Evolutionary conservation across 495 filamentous ascomycete genomes (phyloP).

Genomic region (Podospora australis): DNA sequence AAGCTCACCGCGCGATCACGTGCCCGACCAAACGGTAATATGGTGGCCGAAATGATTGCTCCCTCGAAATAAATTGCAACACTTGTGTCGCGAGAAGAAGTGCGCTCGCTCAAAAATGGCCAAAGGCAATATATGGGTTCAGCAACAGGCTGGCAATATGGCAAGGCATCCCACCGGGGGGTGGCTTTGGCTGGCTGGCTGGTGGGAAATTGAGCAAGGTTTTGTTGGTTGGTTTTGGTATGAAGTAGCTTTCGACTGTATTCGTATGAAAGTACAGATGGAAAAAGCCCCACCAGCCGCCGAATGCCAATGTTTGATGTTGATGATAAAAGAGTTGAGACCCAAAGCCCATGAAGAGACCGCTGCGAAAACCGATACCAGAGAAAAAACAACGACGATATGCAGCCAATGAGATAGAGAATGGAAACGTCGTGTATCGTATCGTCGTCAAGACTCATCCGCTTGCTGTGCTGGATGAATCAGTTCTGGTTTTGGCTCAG

Average conservation of each 20-base stretch:
- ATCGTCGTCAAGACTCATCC: not conserved
- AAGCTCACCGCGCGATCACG: slow-evolving; percentile 11
- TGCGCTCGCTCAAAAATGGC: not conserved
- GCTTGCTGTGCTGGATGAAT: not conserved
- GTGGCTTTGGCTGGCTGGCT: not conserved
- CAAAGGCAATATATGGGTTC: too few species aligned
- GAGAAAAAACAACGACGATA: not conserved
- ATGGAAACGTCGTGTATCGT: not conserved
- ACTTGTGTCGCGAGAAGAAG: not conserved
- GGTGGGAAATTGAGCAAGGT: not conserved
- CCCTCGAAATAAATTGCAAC: too few species aligned
- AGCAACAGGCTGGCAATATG: too few species aligned
- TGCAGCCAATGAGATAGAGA: not conserved
- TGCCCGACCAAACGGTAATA: slow-evolving; percentile 5
- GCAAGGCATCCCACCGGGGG: too few species aligned
- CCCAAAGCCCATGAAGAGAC: too few species aligned
- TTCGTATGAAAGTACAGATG: too few species aligned
- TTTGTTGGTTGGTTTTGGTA: too few species aligned
- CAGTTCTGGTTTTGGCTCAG: slow-evolving; percentile 37
- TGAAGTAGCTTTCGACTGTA: too few species aligned
- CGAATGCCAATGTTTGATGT: too few species aligned
- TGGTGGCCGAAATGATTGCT: not conserved
- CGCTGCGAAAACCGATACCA: too few species aligned
- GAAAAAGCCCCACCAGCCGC: too few species aligned
- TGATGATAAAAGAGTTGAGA: too few species aligned